phyloP scores from a whole-genome alignment of 2,329 filamentous ascomycete genomes.

The Penicillium sp. region DNA sequence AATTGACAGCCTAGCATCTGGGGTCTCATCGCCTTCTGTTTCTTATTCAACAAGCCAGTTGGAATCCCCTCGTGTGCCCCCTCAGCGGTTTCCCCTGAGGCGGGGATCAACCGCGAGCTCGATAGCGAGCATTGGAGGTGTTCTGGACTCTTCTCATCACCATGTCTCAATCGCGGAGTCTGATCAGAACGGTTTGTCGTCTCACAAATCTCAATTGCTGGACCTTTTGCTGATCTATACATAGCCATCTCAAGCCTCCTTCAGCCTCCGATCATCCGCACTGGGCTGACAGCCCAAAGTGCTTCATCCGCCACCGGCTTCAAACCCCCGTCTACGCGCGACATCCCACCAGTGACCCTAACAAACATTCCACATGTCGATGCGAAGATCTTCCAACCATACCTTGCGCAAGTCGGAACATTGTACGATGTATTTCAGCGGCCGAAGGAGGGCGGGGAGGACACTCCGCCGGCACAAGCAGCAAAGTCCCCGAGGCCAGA shows the following conservation, averaged over 20 bases:
- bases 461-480: slow-evolving; percentile 52
- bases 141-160: slow-evolving; percentile 67
- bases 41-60: slow-evolving; percentile 43
- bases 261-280: slow-evolving; percentile 85
- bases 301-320: slow-evolving; percentile 69
- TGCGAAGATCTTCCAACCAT: slow-evolving; percentile 75
- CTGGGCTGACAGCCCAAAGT: slow-evolving; percentile 79
- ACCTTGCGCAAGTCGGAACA: slow-evolving; percentile 80
- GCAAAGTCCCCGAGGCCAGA: slow-evolving; percentile 50
- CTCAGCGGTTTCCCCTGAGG: slow-evolving; percentile 48
- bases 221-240: slow-evolving; percentile 11
- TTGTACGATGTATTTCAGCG: slow-evolving; percentile 88
- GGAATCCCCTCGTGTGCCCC: slow-evolving; percentile 38
- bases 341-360: slow-evolving; percentile 90
- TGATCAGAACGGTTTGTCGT: slow-evolving; percentile 72
- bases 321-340: slow-evolving; percentile 78
- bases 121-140: slow-evolving; percentile 82
- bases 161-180: slow-evolving; percentile 68
- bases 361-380: slow-evolving; percentile 86
- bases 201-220: not conserved
- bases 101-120: slow-evolving; percentile 87
- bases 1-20: slow-evolving; percentile 63
- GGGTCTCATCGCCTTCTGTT: slow-evolving; percentile 54
- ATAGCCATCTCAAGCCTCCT: slow-evolving; percentile 90
- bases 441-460: slow-evolving; percentile 75